These are phyloP conservation scores for Aureobasidium sp. DNA, from an alignment of 2,329 filamentous ascomycete genomes.

Conservation along the genomic window DNA sequence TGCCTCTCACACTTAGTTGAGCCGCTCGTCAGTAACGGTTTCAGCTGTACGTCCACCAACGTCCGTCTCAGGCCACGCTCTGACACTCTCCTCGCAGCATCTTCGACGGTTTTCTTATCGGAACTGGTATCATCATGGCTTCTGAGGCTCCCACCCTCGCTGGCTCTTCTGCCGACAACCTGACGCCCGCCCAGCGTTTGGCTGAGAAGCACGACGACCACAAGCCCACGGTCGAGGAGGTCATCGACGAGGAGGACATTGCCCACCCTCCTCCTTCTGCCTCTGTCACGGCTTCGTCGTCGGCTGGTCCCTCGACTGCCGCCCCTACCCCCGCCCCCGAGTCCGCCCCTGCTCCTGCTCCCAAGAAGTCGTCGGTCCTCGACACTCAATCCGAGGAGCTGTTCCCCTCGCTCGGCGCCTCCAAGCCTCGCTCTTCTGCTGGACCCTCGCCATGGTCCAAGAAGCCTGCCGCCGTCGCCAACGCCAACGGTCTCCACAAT, in stretches of 20 bases:
- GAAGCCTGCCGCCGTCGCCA: slow-evolving; percentile 46
- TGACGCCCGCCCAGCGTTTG: slow-evolving; percentile 48
- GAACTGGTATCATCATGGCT: slow-evolving; percentile 14
- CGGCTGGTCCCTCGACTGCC: slow-evolving; percentile 44
- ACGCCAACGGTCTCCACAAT: slow-evolving; percentile 48
- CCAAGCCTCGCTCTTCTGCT: slow-evolving; percentile 57
- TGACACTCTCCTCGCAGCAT: not conserved
- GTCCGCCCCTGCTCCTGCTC: not conserved
- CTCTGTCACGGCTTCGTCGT: slow-evolving; percentile 29
- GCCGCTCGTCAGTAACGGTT: slow-evolving; percentile 11
- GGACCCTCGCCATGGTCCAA: slow-evolving; percentile 73
- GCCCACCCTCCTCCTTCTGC: slow-evolving; percentile 49
- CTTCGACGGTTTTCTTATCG: slow-evolving; percentile 14
- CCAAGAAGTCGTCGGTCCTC: slow-evolving; percentile 35
- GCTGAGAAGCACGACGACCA: slow-evolving; percentile 51
- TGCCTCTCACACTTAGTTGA: not conserved
- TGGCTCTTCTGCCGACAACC: slow-evolving; percentile 22
- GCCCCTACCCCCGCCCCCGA: slow-evolving; percentile 26
- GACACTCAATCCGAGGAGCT: slow-evolving; percentile 85
- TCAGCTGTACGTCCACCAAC: slow-evolving; percentile 7
- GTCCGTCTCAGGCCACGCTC: not conserved
- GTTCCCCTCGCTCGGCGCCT: slow-evolving; percentile 82
- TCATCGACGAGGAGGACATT: slow-evolving; percentile 69
- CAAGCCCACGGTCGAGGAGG: slow-evolving; percentile 68
- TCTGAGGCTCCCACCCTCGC: slow-evolving; percentile 18